phyloP scores from a whole-genome alignment of 2,329 filamentous ascomycete genomes.

The Ceratocystiopsis sp. region DNA sequence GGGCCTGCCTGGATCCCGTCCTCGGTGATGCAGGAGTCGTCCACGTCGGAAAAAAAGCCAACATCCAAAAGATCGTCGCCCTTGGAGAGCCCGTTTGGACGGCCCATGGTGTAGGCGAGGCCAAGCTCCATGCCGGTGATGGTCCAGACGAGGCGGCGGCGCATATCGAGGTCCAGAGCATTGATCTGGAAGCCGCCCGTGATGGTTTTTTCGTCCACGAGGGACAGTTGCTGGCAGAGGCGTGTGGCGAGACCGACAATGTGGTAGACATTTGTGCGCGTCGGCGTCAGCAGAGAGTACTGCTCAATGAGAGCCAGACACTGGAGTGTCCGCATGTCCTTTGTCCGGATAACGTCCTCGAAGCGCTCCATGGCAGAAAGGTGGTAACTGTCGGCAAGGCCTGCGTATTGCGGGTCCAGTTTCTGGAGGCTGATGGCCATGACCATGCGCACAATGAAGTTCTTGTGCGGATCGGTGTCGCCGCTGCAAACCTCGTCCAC shows the following conservation, averaged over 20 bases:
- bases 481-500: conserved; percentile 68
- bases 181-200: conserved; percentile 44
- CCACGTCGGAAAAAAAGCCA: conserved; percentile 63
- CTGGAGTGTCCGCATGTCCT: conserved; percentile 81
- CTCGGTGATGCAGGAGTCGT: conserved; percentile 68
- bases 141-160: conserved; percentile 75
- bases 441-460: conserved; percentile 80
- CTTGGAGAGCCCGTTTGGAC: conserved; percentile 72
- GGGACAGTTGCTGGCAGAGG: conserved; percentile 73
- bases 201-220: conserved; percentile 82
- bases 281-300: conserved; percentile 85
- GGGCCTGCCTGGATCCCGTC: conserved; percentile 58
- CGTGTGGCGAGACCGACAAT: conserved; percentile 76
- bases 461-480: conserved; percentile 61
- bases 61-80: conserved; percentile 72
- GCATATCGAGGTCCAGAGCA: conserved; percentile 71
- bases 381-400: conserved; percentile 88
- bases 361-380: conserved; percentile 73
- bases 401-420: conserved; percentile 76
- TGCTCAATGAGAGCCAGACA: conserved; percentile 76
- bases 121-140: conserved; percentile 79
- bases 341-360: conserved; percentile 68
- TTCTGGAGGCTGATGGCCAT: conserved; percentile 92
- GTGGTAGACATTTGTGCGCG: conserved; percentile 83
- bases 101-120: conserved; percentile 71